These are phyloP conservation scores for Heritiera littoralis DNA, from an alignment of 345 rosid species.

Conservation along the genomic window DNA sequence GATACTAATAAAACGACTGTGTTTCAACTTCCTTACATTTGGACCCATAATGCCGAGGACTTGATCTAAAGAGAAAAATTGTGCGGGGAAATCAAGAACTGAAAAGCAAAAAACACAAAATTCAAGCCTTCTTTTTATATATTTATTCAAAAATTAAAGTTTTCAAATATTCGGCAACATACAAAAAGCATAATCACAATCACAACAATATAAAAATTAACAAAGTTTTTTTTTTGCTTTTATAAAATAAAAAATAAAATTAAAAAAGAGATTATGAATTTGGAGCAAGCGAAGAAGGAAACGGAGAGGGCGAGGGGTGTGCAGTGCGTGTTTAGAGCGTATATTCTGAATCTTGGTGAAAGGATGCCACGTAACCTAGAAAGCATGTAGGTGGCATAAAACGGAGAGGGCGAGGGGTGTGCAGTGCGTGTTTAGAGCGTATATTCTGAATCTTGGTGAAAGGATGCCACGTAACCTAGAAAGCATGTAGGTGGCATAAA, in stretches of 20 bases:
- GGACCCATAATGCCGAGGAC: too few species aligned
- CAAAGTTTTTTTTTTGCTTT: not conserved
- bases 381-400: too few species aligned
- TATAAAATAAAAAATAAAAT: too few species aligned
- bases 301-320: not conserved
- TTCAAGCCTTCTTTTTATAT: not conserved
- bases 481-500: too few species aligned
- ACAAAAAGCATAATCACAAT: not conserved
- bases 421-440: too few species aligned
- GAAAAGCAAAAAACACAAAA: not conserved
- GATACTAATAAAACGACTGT: too few species aligned
- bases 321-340: not conserved
- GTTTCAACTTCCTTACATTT: too few species aligned
- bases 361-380: not conserved
- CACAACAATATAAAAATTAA: not conserved
- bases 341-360: not conserved
- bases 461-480: too few species aligned
- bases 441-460: too few species aligned
- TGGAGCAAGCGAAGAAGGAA: not conserved
- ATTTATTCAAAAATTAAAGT: too few species aligned
- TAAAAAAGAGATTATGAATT: not conserved
- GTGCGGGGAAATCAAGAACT: not conserved
- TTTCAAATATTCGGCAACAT: not conserved
- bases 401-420: not conserved
- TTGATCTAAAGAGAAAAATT: slow-evolving; percentile 18